Conservation (phyloP, 805 yeast genomes). For the Pichia nakasei region DNA sequence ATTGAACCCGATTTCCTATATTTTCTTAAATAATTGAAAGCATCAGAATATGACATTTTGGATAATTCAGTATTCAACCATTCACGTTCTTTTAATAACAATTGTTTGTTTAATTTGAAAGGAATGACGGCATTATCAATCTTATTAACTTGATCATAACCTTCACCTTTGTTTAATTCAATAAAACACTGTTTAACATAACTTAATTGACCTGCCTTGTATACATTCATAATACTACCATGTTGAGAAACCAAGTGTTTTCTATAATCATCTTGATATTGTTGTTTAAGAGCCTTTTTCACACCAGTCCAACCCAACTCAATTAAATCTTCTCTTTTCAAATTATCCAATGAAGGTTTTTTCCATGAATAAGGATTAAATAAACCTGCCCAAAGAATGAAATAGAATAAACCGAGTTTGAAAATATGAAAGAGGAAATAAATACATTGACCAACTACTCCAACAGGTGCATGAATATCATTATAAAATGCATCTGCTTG, state of each 20-base stretch:
- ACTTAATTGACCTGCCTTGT: conserved; percentile 59
- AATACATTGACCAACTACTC: conserved; percentile 44
- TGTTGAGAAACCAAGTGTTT: conserved; percentile 50
- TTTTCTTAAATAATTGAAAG: conserved; percentile 41
- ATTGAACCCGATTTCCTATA: conserved; percentile 62
- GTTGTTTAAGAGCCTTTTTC: conserved; percentile 59
- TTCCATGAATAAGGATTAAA: conserved; percentile 64
- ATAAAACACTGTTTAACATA: conserved; percentile 51
- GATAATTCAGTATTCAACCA: conserved; percentile 8
- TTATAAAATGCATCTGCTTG: conserved; percentile 39
- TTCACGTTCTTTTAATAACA: conserved; percentile 17
- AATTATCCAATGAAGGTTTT: conserved; percentile 23
- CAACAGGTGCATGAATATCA: conserved; percentile 37
- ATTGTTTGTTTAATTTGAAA: conserved; percentile 23
- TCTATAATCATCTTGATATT: conserved; percentile 63
- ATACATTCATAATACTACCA: conserved; percentile 75
- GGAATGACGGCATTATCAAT: conserved; percentile 23
- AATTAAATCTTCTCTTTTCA: conserved; percentile 47
- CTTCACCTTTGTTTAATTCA: conserved; percentile 69
- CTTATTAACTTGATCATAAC: conserved; percentile 38
- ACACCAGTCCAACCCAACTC: conserved; percentile 94
- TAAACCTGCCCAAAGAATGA: conserved; percentile 57
- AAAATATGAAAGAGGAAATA: conserved; percentile 68
- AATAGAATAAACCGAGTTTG: conserved; percentile 49
- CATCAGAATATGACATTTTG: conserved; percentile 30